A percentile compares a stretch with the other conserved stretches of the same genome.
phyloP scores from a whole-genome alignment of 306 rosid genomes.

The Casuarina equisetifolia region DNA sequence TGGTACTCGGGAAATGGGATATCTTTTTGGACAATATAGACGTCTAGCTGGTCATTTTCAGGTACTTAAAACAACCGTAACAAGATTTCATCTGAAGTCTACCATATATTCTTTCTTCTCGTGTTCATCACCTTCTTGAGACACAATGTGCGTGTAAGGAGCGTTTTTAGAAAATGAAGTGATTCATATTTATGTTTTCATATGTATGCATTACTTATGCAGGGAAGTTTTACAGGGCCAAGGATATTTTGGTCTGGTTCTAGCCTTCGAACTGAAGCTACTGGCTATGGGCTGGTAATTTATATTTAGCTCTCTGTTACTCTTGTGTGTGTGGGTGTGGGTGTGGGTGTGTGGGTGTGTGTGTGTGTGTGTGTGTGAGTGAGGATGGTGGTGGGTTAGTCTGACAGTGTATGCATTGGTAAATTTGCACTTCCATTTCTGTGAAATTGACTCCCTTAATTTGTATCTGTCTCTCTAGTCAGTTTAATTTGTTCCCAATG shows the following conservation, averaged over 20 bases:
- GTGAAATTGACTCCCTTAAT: neutral
- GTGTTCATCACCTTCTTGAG: neutral
- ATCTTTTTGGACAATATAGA: conserved; percentile 96
- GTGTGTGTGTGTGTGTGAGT: neutral
- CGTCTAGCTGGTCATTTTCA: conserved; percentile 94
- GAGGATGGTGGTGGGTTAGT: conserved; percentile 19
- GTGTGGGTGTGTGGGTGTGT: conserved; percentile 18
- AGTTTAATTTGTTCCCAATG: conserved; percentile 7
- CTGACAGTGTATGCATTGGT: conserved; percentile 12
- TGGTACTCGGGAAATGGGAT: conserved; percentile 99
- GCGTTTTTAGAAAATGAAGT: conserved; percentile 6
- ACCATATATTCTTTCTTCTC: neutral
- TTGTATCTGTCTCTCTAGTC: neutral
- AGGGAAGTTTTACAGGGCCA: conserved; percentile 99
- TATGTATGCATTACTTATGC: conserved; percentile 62
- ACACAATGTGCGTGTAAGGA: neutral
- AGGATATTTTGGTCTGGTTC: conserved; percentile 99
- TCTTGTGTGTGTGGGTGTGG: conserved; percentile 19
- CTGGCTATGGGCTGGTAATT: conserved; percentile 98
- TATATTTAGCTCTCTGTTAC: conserved; percentile 31
- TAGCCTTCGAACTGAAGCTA: conserved; percentile 98
- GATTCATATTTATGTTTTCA: conserved; percentile 37
- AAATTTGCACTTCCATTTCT: neutral
- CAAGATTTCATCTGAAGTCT: conserved; percentile 17
- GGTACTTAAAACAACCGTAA: conserved; percentile 46